Percentiles rank a stretch among this genome's conserved stretches.
Conservation (phyloP, 768 basidiomycete genomes). For the Amanita inopinata region DNA sequence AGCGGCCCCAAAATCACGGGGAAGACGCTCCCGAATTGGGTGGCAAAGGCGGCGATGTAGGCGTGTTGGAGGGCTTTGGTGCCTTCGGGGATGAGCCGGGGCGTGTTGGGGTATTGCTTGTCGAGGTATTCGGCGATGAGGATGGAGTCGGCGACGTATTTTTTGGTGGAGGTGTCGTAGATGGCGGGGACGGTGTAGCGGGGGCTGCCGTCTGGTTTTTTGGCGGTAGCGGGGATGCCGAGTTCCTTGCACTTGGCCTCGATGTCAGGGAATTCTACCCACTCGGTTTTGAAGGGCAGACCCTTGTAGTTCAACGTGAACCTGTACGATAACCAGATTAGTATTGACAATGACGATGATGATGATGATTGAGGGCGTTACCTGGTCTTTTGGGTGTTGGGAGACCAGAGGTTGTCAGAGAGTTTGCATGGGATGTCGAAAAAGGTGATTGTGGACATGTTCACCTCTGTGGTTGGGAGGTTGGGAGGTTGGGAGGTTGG, state of each 20-base stretch:
- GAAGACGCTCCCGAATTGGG: neutral
- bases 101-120: slow-evolving; percentile 26
- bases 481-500: no score
- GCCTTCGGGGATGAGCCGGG: slow-evolving; percentile 16
- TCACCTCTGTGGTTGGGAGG: no score
- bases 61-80: slow-evolving; percentile 14
- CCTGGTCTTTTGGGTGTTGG: slow-evolving; percentile 31
- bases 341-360: neutral
- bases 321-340: no score
- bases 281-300: slow-evolving; percentile 30
- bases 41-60: neutral
- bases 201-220: slow-evolving; percentile 20
- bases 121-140: slow-evolving; percentile 39
- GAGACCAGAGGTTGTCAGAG: slow-evolving; percentile 24
- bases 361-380: slow-evolving; percentile 1
- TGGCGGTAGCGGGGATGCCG: slow-evolving; percentile 21
- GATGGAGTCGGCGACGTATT: slow-evolving; percentile 28
- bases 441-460: slow-evolving; percentile 18
- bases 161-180: slow-evolving; percentile 26
- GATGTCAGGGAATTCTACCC: slow-evolving; percentile 36
- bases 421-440: slow-evolving; percentile 25
- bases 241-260: slow-evolving; percentile 21
- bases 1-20: slow-evolving; percentile 2
- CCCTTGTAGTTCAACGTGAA: slow-evolving; percentile 22
- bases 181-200: slow-evolving; percentile 33